A percentile compares a stretch with the other conserved stretches of the same genome.
phyloP scores from a whole-genome alignment of 2,329 filamentous ascomycete species.

The Cladosporium sp. region DNA sequence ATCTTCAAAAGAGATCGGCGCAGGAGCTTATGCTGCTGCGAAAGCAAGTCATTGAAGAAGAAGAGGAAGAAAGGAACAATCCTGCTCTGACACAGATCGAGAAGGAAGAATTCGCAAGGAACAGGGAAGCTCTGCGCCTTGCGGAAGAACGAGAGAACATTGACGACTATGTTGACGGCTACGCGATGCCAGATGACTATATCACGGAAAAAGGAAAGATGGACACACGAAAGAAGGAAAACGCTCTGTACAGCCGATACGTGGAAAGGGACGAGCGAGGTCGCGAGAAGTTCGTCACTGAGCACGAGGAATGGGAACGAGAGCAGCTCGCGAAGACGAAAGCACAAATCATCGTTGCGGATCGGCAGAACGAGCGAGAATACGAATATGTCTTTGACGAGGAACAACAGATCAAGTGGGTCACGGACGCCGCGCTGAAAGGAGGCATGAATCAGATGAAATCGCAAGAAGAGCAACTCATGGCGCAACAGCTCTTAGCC shows the following conservation, averaged over 20 bases:
- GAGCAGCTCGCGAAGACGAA: slow-evolving; percentile 87
- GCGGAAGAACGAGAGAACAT: slow-evolving; percentile 74
- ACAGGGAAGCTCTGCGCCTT: slow-evolving; percentile 61
- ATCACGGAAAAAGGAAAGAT: slow-evolving; percentile 91
- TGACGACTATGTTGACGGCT: slow-evolving; percentile 88
- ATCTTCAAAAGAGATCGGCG: slow-evolving; percentile 85
- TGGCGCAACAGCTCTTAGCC: slow-evolving; percentile 78
- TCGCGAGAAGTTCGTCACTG: slow-evolving; percentile 83
- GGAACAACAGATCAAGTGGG: slow-evolving; percentile 80
- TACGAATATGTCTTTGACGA: slow-evolving; percentile 95
- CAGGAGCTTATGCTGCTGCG: slow-evolving; percentile 82
- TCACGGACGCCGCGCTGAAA: slow-evolving; percentile 67
- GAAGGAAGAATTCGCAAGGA: slow-evolving; percentile 82
- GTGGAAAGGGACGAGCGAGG: slow-evolving; percentile 83
- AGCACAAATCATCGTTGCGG: slow-evolving; percentile 71
- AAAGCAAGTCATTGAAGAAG: slow-evolving; percentile 86
- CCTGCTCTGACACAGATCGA: slow-evolving; percentile 71
- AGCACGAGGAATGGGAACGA: slow-evolving; percentile 93
- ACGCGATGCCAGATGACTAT: slow-evolving; percentile 89
- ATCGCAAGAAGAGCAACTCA: slow-evolving; percentile 71
- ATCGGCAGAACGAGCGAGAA: slow-evolving; percentile 72
- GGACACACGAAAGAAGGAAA: slow-evolving; percentile 79
- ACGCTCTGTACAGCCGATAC: slow-evolving; percentile 84
- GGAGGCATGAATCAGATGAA: slow-evolving; percentile 65
- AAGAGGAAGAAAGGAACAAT: slow-evolving; percentile 69